Percentiles rank a stretch among this genome's conserved stretches.
These are phyloP conservation scores for Leishmania major DNA, from an alignment of 208 protist species.

Conservation along the genomic window DNA sequence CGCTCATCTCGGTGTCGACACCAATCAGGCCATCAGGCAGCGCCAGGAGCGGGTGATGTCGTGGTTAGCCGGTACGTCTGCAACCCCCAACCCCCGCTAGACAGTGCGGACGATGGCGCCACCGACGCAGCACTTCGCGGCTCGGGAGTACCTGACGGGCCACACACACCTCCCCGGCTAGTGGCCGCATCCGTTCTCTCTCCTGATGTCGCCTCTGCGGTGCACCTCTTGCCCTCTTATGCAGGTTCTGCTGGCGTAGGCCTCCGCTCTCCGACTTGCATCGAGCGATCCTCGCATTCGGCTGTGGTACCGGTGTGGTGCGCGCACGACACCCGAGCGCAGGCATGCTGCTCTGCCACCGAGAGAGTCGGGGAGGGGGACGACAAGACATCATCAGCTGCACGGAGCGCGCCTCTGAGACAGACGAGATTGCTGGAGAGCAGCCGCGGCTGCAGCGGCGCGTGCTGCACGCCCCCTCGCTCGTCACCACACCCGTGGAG, in stretches of 20 bases:
- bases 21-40: no score
- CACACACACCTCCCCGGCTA: background rate
- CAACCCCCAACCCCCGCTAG: background rate
- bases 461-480: background rate
- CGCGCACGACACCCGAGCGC: background rate
- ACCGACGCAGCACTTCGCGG: background rate
- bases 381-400: background rate
- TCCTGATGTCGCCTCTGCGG: background rate
- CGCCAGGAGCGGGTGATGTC: background rate
- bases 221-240: background rate
- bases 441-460: background rate
- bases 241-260: background rate
- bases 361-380: background rate
- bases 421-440: background rate
- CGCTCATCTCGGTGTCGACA: background rate
- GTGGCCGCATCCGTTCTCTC: background rate
- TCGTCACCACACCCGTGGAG: background rate
- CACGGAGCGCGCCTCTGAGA: background rate
- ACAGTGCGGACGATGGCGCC: background rate
- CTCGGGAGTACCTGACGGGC: background rate
- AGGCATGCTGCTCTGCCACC: background rate
- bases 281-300: background rate
- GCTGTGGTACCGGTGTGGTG: background rate
- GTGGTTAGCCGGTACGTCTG: background rate
- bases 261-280: background rate